Evolutionary conservation across 176 grass and related monocot species (phyloP).

Genomic region (Dactylis glomerata): DNA sequence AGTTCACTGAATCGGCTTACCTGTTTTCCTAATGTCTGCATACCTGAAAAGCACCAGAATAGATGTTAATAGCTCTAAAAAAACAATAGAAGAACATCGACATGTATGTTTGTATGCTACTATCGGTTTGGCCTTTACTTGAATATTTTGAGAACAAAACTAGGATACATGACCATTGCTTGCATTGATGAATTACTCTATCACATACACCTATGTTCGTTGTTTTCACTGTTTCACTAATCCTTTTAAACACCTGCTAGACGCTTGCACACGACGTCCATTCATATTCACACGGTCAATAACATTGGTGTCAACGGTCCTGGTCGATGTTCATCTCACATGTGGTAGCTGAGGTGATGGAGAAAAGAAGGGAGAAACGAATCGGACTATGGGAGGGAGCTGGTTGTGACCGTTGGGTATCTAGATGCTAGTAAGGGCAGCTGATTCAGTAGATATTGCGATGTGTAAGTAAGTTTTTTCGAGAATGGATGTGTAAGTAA

Average conservation of each 20-base stretch:
- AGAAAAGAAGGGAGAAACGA: background rate
- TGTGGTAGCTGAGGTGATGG: background rate
- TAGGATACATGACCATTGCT: background rate
- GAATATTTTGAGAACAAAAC: background rate
- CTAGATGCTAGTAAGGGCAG: background rate
- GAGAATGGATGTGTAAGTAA: background rate
- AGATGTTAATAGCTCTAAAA: background rate
- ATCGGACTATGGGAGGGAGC: slow-evolving; percentile 3
- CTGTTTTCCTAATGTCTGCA: background rate
- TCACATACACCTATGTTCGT: background rate
- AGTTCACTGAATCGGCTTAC: background rate
- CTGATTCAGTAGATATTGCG: background rate
- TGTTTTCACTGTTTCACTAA: slow-evolving; percentile 10
- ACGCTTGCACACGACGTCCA: slow-evolving; percentile 65
- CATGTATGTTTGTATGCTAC: background rate
- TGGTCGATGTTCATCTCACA: background rate
- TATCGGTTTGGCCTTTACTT: background rate
- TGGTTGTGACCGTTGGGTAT: background rate
- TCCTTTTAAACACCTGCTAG: slow-evolving; percentile 35
- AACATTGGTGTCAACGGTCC: background rate
- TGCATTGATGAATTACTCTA: background rate
- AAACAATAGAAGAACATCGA: background rate
- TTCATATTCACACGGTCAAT: slow-evolving; percentile 46
- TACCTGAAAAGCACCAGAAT: background rate
- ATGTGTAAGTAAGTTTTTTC: background rate